Conservation (phyloP, 371 early-diverging fungal genomes). For the Mucor circinelloides region DNA sequence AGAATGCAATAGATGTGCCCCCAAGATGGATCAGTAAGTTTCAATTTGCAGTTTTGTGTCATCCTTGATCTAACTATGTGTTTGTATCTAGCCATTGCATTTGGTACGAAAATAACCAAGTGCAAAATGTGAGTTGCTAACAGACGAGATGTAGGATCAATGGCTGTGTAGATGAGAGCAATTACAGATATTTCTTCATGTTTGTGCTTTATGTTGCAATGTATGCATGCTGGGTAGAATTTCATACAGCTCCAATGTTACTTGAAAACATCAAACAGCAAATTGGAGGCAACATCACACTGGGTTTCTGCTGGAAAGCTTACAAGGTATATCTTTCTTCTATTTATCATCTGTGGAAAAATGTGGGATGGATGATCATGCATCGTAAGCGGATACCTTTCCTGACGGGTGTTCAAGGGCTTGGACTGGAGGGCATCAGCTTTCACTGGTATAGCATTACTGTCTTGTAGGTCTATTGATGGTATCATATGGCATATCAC, state of each 20-base stretch:
- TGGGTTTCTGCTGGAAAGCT: conserved; percentile 9
- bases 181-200: conserved; percentile 23
- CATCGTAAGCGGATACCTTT: conserved; percentile 12
- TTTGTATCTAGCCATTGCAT: conserved; percentile 22
- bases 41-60: neutral
- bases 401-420: conserved; percentile 8
- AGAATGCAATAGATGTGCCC: conserved; percentile 22
- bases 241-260: conserved; percentile 4
- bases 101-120: conserved; percentile 6
- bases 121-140: neutral
- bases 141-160: conserved; percentile 17
- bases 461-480: conserved; percentile 9
- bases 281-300: conserved; percentile 11
- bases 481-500: too few relatives aligned
- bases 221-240: conserved; percentile 7
- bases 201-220: conserved; percentile 24
- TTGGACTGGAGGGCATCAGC: neutral
- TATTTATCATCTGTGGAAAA: conserved; percentile 19
- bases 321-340: conserved; percentile 19
- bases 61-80: neutral
- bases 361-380: neutral
- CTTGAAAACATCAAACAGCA: neutral
- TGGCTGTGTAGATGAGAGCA: conserved; percentile 26
- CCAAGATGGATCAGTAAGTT: conserved; percentile 37
- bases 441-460: conserved; percentile 16